These are phyloP conservation scores for Penicillium concentricum DNA, from an alignment of 2,329 filamentous ascomycete genomes.

Conservation along the genomic window DNA sequence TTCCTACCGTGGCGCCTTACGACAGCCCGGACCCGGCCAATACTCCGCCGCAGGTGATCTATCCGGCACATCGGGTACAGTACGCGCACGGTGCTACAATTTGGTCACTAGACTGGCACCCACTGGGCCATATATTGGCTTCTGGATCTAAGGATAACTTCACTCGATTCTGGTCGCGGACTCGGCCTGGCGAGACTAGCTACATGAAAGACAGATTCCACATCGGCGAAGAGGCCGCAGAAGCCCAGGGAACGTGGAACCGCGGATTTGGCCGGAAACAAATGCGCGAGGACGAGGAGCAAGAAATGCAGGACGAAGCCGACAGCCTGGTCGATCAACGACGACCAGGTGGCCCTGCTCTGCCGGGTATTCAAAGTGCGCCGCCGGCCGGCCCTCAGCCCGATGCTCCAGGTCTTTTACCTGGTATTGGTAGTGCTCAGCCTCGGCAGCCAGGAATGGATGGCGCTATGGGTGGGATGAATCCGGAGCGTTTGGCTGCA, in stretches of 20 bases:
- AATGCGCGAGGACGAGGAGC: slow-evolving; percentile 87
- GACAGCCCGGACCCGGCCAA: slow-evolving; percentile 77
- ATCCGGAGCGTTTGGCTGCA: slow-evolving; percentile 42
- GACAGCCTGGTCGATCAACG: slow-evolving; percentile 91
- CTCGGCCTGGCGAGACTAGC: slow-evolving; percentile 81
- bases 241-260: slow-evolving; percentile 93
- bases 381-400: slow-evolving; percentile 39
- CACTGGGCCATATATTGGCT: slow-evolving; percentile 88
- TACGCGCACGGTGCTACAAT: slow-evolving; percentile 93
- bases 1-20: slow-evolving; percentile 75
- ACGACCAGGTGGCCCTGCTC: slow-evolving; percentile 61
- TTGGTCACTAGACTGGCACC: slow-evolving; percentile 98
- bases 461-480: slow-evolving; percentile 49
- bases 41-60: slow-evolving; percentile 83
- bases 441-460: slow-evolving; percentile 35
- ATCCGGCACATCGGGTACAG: slow-evolving; percentile 81
- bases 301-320: slow-evolving; percentile 88
- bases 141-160: slow-evolving; percentile 96
- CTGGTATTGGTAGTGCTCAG: slow-evolving; percentile 49
- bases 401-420: slow-evolving; percentile 47
- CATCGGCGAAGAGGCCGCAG: slow-evolving; percentile 88
- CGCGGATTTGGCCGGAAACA: slow-evolving; percentile 74
- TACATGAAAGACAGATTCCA: slow-evolving; percentile 90
- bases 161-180: slow-evolving; percentile 93
- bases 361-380: slow-evolving; percentile 58